Evolutionary conservation across 2,329 filamentous ascomycete species (phyloP).

Genomic region (Epichloe elymi): DNA sequence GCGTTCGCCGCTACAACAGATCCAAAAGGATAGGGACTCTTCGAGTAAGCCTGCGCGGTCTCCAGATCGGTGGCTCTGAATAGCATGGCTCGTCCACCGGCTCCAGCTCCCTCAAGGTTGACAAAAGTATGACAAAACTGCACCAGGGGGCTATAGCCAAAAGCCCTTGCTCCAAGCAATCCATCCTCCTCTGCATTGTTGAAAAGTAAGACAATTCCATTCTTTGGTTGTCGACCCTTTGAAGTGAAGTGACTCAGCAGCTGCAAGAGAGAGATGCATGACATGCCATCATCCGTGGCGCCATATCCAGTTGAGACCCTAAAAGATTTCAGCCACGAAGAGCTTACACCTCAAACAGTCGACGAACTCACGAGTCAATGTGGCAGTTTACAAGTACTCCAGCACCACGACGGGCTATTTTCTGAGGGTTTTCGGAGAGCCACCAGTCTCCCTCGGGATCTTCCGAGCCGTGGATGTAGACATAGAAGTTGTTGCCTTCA

Average conservation of each 20-base stretch:
- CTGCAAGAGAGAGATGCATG: slow-evolving; percentile 75
- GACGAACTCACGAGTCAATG: slow-evolving; percentile 53
- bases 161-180: slow-evolving; percentile 74
- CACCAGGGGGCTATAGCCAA: slow-evolving; percentile 74
- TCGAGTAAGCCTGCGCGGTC: slow-evolving; percentile 66
- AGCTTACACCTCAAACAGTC: background rate
- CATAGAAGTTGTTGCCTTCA: slow-evolving; percentile 81
- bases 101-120: slow-evolving; percentile 89
- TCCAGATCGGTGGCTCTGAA: slow-evolving; percentile 84
- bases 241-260: slow-evolving; percentile 76
- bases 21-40: slow-evolving; percentile 64
- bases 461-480: slow-evolving; percentile 75
- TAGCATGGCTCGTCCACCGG: slow-evolving; percentile 73
- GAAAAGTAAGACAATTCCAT: slow-evolving; percentile 71
- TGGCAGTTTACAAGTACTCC: slow-evolving; percentile 91
- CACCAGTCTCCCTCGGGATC: slow-evolving; percentile 66
- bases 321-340: background rate
- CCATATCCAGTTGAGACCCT: slow-evolving; percentile 86
- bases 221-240: slow-evolving; percentile 55
- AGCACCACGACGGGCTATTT: slow-evolving; percentile 44
- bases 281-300: slow-evolving; percentile 87
- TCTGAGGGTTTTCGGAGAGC: slow-evolving; percentile 30
- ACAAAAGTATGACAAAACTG: slow-evolving; percentile 76
- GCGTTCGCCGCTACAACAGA: slow-evolving; percentile 72
- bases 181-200: slow-evolving; percentile 97